A percentile compares a stretch with the other conserved stretches of the same genome.
phyloP scores from a whole-genome alignment of 495 filamentous ascomycete genomes.

The Jackrogersella multiformis region DNA sequence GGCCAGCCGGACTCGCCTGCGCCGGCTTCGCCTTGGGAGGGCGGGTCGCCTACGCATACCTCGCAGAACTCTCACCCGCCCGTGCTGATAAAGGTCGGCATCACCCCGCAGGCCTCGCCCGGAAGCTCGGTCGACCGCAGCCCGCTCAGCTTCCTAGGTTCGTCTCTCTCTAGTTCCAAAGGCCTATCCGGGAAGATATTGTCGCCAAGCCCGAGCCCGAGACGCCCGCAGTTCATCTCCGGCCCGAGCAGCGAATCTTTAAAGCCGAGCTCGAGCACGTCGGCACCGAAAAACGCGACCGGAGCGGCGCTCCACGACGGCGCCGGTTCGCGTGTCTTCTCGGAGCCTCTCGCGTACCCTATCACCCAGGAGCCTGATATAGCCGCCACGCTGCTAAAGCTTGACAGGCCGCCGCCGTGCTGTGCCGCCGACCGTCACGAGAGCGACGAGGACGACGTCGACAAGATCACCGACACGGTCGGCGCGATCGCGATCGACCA shows the following conservation, averaged over 20 bases:
- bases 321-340: background rate
- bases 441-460: constrained; percentile 47
- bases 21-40: constrained; percentile 8
- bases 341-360: background rate
- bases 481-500: constrained; percentile 92
- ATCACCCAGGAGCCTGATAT: background rate
- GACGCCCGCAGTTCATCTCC: background rate
- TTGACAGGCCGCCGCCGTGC: background rate
- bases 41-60: constrained; percentile 1
- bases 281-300: constrained; percentile 1
- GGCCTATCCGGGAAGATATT: background rate
- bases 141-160: constrained; percentile 25
- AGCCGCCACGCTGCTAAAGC: background rate
- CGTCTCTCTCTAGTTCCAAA: constrained; percentile 12
- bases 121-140: constrained; percentile 10
- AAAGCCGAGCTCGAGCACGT: constrained; percentile 7
- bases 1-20: constrained; percentile 61
- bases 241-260: constrained; percentile 7
- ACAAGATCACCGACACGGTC: constrained; percentile 86
- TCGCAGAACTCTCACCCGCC: constrained; percentile 5
- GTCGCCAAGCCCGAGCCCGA: constrained; percentile 7
- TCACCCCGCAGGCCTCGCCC: constrained; percentile 11
- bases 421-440: background rate
- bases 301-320: constrained; percentile 30
- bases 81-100: background rate